Base-by-base conservation (phyloP, 2,329 filamentous ascomycete genomes). In the Clarireedia hainanense region DNA sequence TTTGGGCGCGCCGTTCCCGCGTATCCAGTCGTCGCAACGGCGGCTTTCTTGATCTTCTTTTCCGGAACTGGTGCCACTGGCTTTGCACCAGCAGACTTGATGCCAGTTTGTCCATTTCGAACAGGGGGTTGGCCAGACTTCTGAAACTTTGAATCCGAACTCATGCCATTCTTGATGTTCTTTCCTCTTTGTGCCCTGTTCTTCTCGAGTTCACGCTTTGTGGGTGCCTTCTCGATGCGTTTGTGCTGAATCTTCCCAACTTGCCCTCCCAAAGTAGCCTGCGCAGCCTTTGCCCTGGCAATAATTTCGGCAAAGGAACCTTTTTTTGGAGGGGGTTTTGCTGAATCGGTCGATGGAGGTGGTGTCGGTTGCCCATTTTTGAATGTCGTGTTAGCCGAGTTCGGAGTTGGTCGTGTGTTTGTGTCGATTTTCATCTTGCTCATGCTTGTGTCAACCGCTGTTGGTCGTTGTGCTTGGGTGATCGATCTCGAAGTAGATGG, bases 181-280 rank as follows among this genome's bases (percentile, higher is more conserved):
- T 62, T 62, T 15, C 57, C 52, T 34, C 62, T 65, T 51, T 62
- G 58, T 7, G 59, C 54, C 57, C 60, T 66, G 58, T 63, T 57
- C 27, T 65, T 66, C 52, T 67, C 64, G 15, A 65, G 70, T 57
- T 75, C 72, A 27, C 80, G 76, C 58, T 83, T 86, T 58, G 72
- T 75, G 6, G 78, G 72, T n/a, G 78, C 71, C 65, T 83, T 86
- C 63, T 88, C 86, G 1, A 84, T 79, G 20, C 84, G 77, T 68
- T 89, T 89, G 70, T 90, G 86, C 67, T 89, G 86, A 62, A 90
- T 88, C 63, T 82, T 83, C 55, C 85, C 86, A 24, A 86, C 76
- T 62, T 79, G 79, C 17, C 52, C 39, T n/a, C 75, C 79, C 73
- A 81, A 79, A 42, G 73, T 75, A 40, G 74, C 75, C 64, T 88